Percentiles rank a stretch among this genome's conserved stretches.
These are phyloP conservation scores for Agaricus subrufescens DNA, from an alignment of 768 basidiomycete species.

Conservation along the genomic window DNA sequence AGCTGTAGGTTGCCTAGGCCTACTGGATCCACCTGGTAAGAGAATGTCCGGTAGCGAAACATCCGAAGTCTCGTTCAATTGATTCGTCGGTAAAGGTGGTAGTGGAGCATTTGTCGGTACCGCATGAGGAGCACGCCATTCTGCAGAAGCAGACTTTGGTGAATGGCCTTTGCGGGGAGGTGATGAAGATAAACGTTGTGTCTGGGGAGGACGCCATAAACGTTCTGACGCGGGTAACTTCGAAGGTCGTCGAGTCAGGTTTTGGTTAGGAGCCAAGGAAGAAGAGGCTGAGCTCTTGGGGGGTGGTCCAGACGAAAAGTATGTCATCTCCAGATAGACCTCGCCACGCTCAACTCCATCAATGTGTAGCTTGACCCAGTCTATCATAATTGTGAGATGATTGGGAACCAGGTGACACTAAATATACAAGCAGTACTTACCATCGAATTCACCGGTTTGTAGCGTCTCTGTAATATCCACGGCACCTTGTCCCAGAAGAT, in stretches of 20 bases:
- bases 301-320: conserved; percentile 69
- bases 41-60: conserved; percentile 1
- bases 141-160: background rate
- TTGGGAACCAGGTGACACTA: background rate
- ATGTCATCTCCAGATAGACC: conserved; percentile 91
- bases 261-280: conserved; percentile 14
- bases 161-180: conserved; percentile 12
- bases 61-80: background rate
- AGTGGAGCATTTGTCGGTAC: conserved; percentile 25
- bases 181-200: conserved; percentile 12
- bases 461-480: conserved; percentile 78
- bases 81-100: conserved; percentile 35
- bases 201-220: conserved; percentile 36
- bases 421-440: conserved; percentile 36
- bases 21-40: conserved; percentile 18
- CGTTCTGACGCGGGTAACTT: conserved; percentile 50
- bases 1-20: conserved; percentile 22
- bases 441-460: conserved; percentile 87
- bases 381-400: conserved; percentile 12
- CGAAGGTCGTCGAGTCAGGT: conserved; percentile 43
- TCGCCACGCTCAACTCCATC: conserved; percentile 71
- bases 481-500: conserved; percentile 70
- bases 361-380: conserved; percentile 31
- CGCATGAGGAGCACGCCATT: background rate
- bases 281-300: conserved; percentile 26